Evolutionary conservation across 2,329 filamentous ascomycete species (phyloP), one percentile per base, ranked within the genome.

Genomic region (Sphaerulina populicola): DNA sequence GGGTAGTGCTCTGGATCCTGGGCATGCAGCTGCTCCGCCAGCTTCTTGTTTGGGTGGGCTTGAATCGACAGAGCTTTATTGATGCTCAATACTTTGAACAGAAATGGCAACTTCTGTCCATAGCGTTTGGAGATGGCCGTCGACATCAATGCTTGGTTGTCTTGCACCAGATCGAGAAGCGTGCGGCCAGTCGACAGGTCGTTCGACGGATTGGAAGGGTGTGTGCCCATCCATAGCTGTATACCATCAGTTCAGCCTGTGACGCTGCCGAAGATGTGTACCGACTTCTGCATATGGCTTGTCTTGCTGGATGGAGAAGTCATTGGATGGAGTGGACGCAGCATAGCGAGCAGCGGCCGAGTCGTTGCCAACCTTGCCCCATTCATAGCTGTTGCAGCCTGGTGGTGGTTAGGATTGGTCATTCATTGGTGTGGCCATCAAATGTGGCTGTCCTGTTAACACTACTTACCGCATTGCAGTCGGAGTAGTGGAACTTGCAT

Each of bases 301-400:
- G 62, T 94, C 86, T 47, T 85, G 77, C 66, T 95, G 79, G 55
- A 98, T 84, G 8, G 77, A 77, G 67, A 97, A 85, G 60, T 81
- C 82, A 37, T 79, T 74, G 11, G 83, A 77, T 9, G 88, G 82
- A 4, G 90, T 96, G 14, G 90, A 88, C 42, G 88, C 83, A 36
- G 90, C 91, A 69, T 86, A 97, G 62, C 83, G 86, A 58, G 93
- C 93, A 45, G 90, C 93, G 11, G 90, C 86, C 43, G 91, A 97
- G 52, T 86, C 79, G 56, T 80, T 79, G 64, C 93, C 93, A 66
- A 89, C 79, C 77, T 98, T 98, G 60, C 91, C 93, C 93, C 93
- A 98, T 74, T 96, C 93, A 69, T 98, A 98, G 71, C 90, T 96
- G 72, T 97, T 97, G 66, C 94, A 88, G 66, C 91, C 93, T 85